Evolutionary conservation across 805 yeast genomes (phyloP).

Genomic region (Zygosaccharomyces lentus): DNA sequence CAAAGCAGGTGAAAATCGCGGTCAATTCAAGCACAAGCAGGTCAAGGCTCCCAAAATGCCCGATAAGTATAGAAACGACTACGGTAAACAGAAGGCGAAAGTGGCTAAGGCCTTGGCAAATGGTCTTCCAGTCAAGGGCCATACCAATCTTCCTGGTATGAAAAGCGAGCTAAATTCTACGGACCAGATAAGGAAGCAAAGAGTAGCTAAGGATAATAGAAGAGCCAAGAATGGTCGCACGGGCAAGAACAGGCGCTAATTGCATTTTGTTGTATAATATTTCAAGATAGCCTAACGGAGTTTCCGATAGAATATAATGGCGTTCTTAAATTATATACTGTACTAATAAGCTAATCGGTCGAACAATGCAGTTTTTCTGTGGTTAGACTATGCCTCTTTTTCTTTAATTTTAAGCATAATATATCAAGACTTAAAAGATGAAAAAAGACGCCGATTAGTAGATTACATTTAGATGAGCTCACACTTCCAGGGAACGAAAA

Average conservation of each 20-base stretch:
- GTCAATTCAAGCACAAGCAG: constrained; percentile 68
- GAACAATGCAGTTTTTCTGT: too few species aligned
- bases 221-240: constrained; percentile 87
- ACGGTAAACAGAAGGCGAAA: constrained; percentile 72
- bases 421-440: not conserved
- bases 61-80: constrained; percentile 88
- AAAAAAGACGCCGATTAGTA: not conserved
- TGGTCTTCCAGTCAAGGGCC: constrained; percentile 71
- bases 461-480: not conserved
- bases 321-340: too few species aligned
- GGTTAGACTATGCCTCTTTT: too few species aligned
- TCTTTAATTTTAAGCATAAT: too few species aligned
- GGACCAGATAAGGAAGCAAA: constrained; percentile 73
- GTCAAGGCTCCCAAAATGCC: constrained; percentile 81
- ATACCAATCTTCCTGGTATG: constrained; percentile 38
- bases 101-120: constrained; percentile 73
- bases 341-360: too few species aligned
- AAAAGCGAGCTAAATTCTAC: constrained; percentile 57
- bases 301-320: not conserved
- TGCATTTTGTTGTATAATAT: constrained; percentile 2
- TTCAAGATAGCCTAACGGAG: not conserved
- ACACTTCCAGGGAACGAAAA: not conserved
- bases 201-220: constrained; percentile 65
- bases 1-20: constrained; percentile 30
- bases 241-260: constrained; percentile 34